A percentile compares a stretch with the other conserved stretches of the same genome.
Evolutionary conservation across 768 basidiomycete genomes (phyloP).

Genomic region (Leccinum barrowsii): DNA sequence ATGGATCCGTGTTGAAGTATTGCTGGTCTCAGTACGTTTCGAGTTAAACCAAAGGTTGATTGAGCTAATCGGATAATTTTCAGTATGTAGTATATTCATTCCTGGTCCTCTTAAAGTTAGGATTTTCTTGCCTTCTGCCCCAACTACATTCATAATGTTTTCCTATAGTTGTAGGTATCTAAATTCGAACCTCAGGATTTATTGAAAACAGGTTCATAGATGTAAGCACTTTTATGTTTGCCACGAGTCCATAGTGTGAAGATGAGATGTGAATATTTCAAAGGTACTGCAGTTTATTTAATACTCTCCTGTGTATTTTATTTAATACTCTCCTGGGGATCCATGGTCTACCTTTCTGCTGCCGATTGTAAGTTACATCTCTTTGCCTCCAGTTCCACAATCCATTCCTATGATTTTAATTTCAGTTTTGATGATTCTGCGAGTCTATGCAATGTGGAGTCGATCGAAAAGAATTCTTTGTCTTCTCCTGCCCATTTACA

Average conservation of each 20-base stretch:
- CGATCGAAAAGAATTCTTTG: constrained; percentile 6
- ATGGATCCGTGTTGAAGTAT: background rate
- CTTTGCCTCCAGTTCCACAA: too few species aligned
- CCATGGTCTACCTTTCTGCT: constrained; percentile 4
- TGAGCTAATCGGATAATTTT: background rate
- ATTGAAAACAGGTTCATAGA: background rate
- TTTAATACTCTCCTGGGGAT: constrained; percentile 1
- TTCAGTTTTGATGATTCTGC: constrained; percentile 14
- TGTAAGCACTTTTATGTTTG: constrained; percentile 3
- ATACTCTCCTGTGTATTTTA: background rate
- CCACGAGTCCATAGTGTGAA: background rate
- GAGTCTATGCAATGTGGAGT: constrained; percentile 12
- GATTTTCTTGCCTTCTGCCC: background rate
- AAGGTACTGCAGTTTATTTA: background rate
- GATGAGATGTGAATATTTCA: background rate
- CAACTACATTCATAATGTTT: background rate
- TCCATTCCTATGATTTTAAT: background rate
- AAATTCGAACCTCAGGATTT: background rate
- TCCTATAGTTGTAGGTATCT: background rate
- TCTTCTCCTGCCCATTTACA: constrained; percentile 2
- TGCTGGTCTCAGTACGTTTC: background rate
- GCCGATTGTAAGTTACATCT: constrained; percentile 7
- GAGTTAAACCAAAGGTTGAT: background rate
- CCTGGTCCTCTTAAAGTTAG: constrained; percentile 2
- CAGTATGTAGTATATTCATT: constrained; percentile 1